These are phyloP conservation scores for Nakataea oryzae DNA, from an alignment of 2,329 filamentous ascomycete genomes.

Conservation along the genomic window DNA sequence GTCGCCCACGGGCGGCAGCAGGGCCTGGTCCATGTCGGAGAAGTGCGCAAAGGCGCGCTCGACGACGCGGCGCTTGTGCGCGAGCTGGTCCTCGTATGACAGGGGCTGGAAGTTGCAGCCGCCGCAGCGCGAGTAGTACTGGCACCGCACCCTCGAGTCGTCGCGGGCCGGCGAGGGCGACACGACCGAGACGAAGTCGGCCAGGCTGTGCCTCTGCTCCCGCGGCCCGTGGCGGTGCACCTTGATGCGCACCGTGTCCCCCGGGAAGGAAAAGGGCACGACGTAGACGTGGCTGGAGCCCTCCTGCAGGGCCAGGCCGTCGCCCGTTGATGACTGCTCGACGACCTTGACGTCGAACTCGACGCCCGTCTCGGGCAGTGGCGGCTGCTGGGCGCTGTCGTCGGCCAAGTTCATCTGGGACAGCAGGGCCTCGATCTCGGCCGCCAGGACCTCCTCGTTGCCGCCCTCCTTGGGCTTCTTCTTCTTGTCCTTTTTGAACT, in stretches of 20 bases:
- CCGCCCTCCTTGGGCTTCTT: constrained; percentile 39
- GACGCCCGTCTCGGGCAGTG: constrained; percentile 54
- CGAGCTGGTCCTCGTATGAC: constrained; percentile 74
- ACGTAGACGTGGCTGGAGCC: constrained; percentile 62
- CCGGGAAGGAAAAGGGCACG: constrained; percentile 80
- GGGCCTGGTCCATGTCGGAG: constrained; percentile 64
- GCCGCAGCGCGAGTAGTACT: constrained; percentile 78
- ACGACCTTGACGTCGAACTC: constrained; percentile 77
- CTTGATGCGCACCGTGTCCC: constrained; percentile 70
- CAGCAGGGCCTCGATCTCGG: constrained; percentile 49
- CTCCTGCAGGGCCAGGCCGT: constrained; percentile 69
- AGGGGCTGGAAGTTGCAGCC: constrained; percentile 99
- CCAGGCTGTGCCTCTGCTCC: constrained; percentile 55
- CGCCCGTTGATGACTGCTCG: constrained; percentile 81
- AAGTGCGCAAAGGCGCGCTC: constrained; percentile 91
- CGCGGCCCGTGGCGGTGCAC: constrained; percentile 53
- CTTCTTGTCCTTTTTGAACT: background rate
- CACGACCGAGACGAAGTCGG: constrained; percentile 73
- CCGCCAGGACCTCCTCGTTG: constrained; percentile 54
- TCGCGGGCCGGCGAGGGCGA: constrained; percentile 67
- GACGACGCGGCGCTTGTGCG: constrained; percentile 74
- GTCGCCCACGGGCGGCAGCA: constrained; percentile 66
- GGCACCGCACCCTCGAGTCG: constrained; percentile 65
- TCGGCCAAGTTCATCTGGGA: constrained; percentile 25
- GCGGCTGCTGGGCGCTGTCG: constrained; percentile 2